Evolutionary conservation across 148 eudicot species (phyloP).

Genomic region (Rhododendron griersonianum): DNA sequence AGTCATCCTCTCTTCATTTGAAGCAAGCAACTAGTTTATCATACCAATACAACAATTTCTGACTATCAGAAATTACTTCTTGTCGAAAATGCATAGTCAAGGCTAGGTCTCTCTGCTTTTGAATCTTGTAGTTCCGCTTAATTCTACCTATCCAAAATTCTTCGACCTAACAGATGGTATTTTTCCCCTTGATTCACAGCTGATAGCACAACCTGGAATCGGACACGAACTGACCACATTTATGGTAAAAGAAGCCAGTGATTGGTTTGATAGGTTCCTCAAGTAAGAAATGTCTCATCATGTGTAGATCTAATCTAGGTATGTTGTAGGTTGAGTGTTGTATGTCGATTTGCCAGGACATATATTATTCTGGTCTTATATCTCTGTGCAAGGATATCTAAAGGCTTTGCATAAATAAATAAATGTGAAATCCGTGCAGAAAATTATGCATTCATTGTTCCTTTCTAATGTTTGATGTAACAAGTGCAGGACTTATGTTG

Average conservation of each 20-base stretch:
- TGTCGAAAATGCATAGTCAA: background rate
- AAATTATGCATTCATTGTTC: background rate
- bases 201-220: slow-evolving; percentile 66
- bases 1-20: background rate
- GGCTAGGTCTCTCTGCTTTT: background rate
- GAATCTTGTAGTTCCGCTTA: background rate
- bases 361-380: background rate
- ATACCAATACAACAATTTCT: background rate
- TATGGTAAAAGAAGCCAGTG: slow-evolving; percentile 86
- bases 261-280: slow-evolving; percentile 79
- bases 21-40: background rate
- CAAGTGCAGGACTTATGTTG: background rate
- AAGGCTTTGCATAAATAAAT: background rate
- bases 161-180: background rate
- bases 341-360: background rate
- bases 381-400: background rate
- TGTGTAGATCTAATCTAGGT: background rate
- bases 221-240: slow-evolving; percentile 75
- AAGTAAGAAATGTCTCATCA: slow-evolving; percentile 12
- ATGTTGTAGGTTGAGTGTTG: background rate
- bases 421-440: background rate
- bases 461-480: background rate
- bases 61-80: background rate
- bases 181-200: slow-evolving; percentile 31
- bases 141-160: too few relatives aligned